These are phyloP conservation scores for Lyophyllum semitale DNA, from an alignment of 768 basidiomycete species.

Conservation along the genomic window DNA sequence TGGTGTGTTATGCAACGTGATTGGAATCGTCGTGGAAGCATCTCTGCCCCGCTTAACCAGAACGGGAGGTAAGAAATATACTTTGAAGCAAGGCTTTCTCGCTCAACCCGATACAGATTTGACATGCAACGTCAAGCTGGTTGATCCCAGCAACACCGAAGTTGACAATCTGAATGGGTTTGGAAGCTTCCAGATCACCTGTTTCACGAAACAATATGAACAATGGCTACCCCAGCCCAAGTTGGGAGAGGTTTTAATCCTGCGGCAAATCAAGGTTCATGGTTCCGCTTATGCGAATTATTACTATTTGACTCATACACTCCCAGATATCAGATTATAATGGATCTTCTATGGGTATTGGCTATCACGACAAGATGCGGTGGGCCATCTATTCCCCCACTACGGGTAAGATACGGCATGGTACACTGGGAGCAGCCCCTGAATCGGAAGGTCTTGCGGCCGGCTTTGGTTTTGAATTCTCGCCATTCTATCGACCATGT, in stretches of 20 bases:
- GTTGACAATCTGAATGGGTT: conserved; percentile 21
- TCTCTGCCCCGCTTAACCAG: conserved; percentile 16
- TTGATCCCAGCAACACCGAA: conserved; percentile 52
- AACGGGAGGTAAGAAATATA: conserved; percentile 23
- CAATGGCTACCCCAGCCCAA: conserved; percentile 54
- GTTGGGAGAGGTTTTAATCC: conserved; percentile 51
- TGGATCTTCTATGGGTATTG: conserved; percentile 37
- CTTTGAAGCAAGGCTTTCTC: neutral
- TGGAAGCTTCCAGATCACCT: conserved; percentile 41
- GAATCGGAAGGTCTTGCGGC: conserved; percentile 31
- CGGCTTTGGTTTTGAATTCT: conserved; percentile 40
- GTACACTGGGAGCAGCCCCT: conserved; percentile 37
- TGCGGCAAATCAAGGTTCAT: conserved; percentile 52
- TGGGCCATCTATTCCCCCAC: conserved; percentile 58
- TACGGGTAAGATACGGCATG: conserved; percentile 37
- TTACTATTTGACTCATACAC: neutral
- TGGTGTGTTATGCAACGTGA: conserved; percentile 16
- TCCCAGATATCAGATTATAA: conserved; percentile 34
- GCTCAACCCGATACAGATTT: conserved; percentile 38
- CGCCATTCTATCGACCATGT: conserved; percentile 46
- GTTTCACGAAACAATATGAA: conserved; percentile 49
- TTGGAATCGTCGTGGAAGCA: conserved; percentile 23
- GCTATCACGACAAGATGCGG: conserved; percentile 45
- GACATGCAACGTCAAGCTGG: conserved; percentile 43
- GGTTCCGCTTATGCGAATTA: neutral